These are phyloP conservation scores for Dioscorea dumetorum DNA, from an alignment of 106 monocot genomes.

Conservation along the genomic window DNA sequence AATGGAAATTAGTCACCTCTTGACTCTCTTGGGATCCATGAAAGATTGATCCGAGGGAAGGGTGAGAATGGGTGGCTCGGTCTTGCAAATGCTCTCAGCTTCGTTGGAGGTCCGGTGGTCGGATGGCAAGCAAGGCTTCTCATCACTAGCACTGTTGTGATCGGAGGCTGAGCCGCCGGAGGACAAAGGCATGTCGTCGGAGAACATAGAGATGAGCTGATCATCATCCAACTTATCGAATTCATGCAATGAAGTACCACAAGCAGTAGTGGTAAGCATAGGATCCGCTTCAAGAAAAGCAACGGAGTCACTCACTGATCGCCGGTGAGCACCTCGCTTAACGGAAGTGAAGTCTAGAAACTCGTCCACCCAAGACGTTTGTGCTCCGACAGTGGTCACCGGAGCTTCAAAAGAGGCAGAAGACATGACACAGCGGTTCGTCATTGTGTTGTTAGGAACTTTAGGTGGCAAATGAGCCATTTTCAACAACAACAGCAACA, in stretches of 20 bases:
- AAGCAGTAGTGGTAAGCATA: neutral
- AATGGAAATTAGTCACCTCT: conserved; percentile 30
- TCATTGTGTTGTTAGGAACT: conserved; percentile 33
- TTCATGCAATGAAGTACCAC: conserved; percentile 18
- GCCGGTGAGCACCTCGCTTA: conserved; percentile 58
- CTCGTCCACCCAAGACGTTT: conserved; percentile 67
- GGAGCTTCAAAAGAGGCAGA: conserved; percentile 14
- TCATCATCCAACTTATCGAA: conserved; percentile 82
- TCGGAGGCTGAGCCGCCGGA: conserved; percentile 15
- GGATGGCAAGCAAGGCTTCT: conserved; percentile 8
- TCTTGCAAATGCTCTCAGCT: conserved; percentile 36
- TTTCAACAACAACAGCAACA: no score
- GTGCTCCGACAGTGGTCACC: neutral
- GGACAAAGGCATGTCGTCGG: conserved; percentile 27
- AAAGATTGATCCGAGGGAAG: neutral
- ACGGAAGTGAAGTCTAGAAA: conserved; percentile 79
- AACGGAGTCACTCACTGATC: conserved; percentile 68
- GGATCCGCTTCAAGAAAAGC: conserved; percentile 49
- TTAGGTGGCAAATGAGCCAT: conserved; percentile 93
- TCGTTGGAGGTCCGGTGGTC: conserved; percentile 20
- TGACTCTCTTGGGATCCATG: conserved; percentile 75
- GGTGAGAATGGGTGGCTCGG: neutral
- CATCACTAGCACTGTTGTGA: conserved; percentile 41
- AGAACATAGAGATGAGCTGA: conserved; percentile 92
- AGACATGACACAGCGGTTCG: conserved; percentile 22